Base-by-base conservation (phyloP, 2,329 filamentous ascomycete genomes). In the Xylariaceae sp. region DNA sequence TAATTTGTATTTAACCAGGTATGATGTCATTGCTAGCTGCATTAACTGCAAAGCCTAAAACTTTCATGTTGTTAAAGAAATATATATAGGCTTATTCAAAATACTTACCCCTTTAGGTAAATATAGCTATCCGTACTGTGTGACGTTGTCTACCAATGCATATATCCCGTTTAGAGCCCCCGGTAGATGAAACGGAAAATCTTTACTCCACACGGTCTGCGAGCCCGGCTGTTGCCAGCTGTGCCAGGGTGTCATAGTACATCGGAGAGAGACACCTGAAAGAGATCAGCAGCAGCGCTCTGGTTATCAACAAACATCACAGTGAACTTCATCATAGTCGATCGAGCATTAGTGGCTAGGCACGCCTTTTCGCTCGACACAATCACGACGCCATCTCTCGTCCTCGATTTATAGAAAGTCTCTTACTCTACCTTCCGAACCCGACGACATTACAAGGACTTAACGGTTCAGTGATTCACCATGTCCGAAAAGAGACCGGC, bases 401-500 rank as follows among this genome's bases (percentile, higher is more conserved):
- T 17, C 23, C 11, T 30, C 11, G 4, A 53, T 42, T 6, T 8
- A 34, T 13, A 56, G 10, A n/a, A 53, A 11, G 17, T 17, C 37
- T 45, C 52, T 11, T 48, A 9, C 3, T 39, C 23, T 55, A 55
- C 49, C 42, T 30, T 30, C 51, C 49, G 50, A 52, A 35, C 48
- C 4, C 42, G 10, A 30, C 58, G 42, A 58, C 1, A 10, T 35
- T 35, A 53, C 8, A 30, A 7, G 18, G n/a, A 8, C 5, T 18
- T 18, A 18, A 44, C 7, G 39, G 50, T 47, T 18, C 37, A n/a
- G 15, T 35, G 18, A 23, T 8, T 10, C 8, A 68, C n/a, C 61
- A 97, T 96, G 92, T 91, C 92, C 39, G 92, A 96, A 76, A 97
- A 99, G 78, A 86, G 94, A 72, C 89, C 92, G 61, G 92, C 92